These are phyloP conservation scores for Glomus cerebriforme DNA, from an alignment of 192 early-diverging fungal genomes.

Conservation along the genomic window DNA sequence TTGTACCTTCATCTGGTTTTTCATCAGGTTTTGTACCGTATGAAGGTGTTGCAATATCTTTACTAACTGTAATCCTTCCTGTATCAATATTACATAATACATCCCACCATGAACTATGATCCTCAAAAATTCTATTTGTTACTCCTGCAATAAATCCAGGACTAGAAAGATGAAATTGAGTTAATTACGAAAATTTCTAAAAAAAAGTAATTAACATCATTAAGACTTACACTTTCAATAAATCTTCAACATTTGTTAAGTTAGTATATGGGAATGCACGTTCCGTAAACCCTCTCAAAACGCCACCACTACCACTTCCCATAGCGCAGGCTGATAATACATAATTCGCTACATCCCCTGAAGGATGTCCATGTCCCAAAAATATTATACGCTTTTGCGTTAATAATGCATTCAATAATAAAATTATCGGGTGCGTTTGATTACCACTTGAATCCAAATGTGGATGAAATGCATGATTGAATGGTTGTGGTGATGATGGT, in stretches of 20 bases:
- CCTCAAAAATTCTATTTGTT: conserved; percentile 94
- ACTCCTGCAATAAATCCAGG: conserved; percentile 95
- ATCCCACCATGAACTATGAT: conserved; percentile 94
- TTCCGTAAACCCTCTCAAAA: conserved; percentile 82
- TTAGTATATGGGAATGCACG: conserved; percentile 92
- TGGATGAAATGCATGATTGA: conserved; percentile 70
- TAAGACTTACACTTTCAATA: conserved; percentile 74
- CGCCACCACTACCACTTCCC: conserved; percentile 86
- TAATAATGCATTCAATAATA: conserved; percentile 87
- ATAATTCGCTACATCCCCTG: conserved; percentile 90
- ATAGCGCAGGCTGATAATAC: conserved; percentile 88
- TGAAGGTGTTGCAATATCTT: conserved; percentile 49
- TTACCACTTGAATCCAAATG: conserved; percentile 86
- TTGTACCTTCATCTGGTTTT: conserved; percentile 32
- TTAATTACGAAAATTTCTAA: not conserved
- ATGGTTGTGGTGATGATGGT: conserved; percentile 47
- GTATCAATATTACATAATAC: conserved; percentile 94
- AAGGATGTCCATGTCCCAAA: conserved; percentile 85
- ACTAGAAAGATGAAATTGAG: conserved; percentile 38
- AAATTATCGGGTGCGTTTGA: conserved; percentile 82
- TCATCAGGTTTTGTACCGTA: conserved; percentile 18
- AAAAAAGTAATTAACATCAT: not conserved
- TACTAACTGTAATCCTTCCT: conserved; percentile 91
- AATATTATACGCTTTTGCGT: conserved; percentile 94
- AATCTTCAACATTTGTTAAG: conserved; percentile 80